Evolutionary conservation across 139 green algal species (phyloP).

Genomic region (Nannochloris sp.): DNA sequence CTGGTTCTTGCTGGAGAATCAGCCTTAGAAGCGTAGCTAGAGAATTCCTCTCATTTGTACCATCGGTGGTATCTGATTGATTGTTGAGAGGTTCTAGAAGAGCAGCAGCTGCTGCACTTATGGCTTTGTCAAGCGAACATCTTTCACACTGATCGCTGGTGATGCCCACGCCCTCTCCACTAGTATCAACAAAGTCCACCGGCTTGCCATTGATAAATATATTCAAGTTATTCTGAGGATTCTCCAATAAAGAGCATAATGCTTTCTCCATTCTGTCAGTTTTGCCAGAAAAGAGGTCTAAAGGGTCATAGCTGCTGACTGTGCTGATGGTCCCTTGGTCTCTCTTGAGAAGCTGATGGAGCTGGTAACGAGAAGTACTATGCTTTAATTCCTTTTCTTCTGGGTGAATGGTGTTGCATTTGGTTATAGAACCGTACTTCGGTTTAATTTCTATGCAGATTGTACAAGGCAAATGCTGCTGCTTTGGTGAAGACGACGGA

Average conservation of each 20-base stretch:
- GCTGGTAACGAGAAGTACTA: slow-evolving; percentile 37
- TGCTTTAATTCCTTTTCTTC: slow-evolving; percentile 25
- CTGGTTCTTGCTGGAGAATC: slow-evolving; percentile 6
- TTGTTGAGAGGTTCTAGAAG: too few relatives aligned
- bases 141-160: background rate
- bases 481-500: too few relatives aligned
- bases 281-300: slow-evolving; percentile 68
- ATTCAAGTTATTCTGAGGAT: slow-evolving; percentile 70
- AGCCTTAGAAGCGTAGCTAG: background rate
- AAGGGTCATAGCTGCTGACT: slow-evolving; percentile 57
- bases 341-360: slow-evolving; percentile 62
- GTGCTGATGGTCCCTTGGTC: slow-evolving; percentile 27
- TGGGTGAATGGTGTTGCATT: slow-evolving; percentile 1
- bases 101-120: too few relatives aligned
- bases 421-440: slow-evolving; percentile 51
- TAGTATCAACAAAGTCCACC: background rate
- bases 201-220: slow-evolving; percentile 55
- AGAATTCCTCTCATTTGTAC: background rate
- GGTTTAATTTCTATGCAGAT: slow-evolving; percentile 68
- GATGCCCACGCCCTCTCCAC: background rate
- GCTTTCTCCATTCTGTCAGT: slow-evolving; percentile 22
- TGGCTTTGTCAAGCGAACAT: too few relatives aligned
- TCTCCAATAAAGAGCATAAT: slow-evolving; percentile 27
- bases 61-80: background rate
- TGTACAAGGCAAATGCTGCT: too few relatives aligned